Conservation (phyloP, 768 basidiomycete species). For the Cystobasidium onofrii region DNA sequence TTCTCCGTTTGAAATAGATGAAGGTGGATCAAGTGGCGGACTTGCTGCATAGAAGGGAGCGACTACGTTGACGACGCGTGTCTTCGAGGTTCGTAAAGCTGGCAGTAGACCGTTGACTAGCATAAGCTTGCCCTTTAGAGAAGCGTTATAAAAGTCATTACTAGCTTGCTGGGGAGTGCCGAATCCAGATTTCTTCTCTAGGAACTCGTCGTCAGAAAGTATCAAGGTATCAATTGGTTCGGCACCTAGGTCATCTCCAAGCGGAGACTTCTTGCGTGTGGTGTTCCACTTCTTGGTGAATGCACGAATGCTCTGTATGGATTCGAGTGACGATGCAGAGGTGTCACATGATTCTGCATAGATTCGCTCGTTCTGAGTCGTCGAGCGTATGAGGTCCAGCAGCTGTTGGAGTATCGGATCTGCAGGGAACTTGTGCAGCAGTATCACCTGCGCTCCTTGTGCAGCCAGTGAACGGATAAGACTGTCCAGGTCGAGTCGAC, state of each 20-base stretch:
- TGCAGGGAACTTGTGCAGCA: conserved; percentile 56
- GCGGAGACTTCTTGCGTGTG: conserved; percentile 45
- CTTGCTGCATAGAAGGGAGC: conserved; percentile 87
- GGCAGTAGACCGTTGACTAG: conserved; percentile 6
- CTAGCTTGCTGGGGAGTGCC: not conserved
- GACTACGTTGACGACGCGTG: conserved; percentile 67
- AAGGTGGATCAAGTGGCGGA: conserved; percentile 47
- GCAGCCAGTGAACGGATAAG: conserved; percentile 60
- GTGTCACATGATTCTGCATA: conserved; percentile 73
- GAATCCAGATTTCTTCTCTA: conserved; percentile 53
- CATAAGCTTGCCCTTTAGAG: not conserved
- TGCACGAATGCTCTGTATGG: conserved; percentile 58
- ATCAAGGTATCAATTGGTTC: conserved; percentile 67
- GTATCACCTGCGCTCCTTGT: conserved; percentile 71
- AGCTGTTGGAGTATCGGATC: conserved; percentile 53
- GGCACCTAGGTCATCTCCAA: conserved; percentile 45
- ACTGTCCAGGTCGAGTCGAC: conserved; percentile 47
- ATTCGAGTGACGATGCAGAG: conserved; percentile 41
- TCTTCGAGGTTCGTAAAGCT: conserved; percentile 18
- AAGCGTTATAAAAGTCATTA: conserved; percentile 4
- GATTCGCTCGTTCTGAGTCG: conserved; percentile 66
- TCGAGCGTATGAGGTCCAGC: conserved; percentile 59
- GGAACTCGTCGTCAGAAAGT: conserved; percentile 67
- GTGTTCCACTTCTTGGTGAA: conserved; percentile 65
- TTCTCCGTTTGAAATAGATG: not conserved